These are phyloP conservation scores for Stenogyne calaminthoides DNA, from an alignment of 305 asterid genomes.

Conservation along the genomic window DNA sequence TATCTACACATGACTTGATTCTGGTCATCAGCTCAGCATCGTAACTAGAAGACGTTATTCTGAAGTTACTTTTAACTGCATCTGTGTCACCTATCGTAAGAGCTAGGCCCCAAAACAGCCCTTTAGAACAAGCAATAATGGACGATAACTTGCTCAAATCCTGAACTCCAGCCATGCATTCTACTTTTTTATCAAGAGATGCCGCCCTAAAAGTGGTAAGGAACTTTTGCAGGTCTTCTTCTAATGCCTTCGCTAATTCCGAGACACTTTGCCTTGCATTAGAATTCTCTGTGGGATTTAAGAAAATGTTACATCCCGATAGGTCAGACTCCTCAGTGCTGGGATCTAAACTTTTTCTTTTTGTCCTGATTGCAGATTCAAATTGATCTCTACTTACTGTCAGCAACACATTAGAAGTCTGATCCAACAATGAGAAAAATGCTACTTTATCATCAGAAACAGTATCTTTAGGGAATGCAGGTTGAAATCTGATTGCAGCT, in stretches of 20 bases:
- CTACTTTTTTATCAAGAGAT: conserved; percentile 37
- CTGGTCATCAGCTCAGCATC: conserved; percentile 45
- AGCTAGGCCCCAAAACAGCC: conserved; percentile 74
- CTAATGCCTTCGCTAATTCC: conserved; percentile 52
- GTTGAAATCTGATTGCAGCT: conserved; percentile 51
- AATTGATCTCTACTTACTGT: conserved; percentile 52
- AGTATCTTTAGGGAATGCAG: conserved; percentile 47
- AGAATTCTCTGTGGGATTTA: conserved; percentile 33
- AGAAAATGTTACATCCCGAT: conserved; percentile 31
- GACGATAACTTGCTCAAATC: conserved; percentile 58
- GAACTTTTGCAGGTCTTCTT: conserved; percentile 45
- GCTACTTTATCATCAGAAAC: conserved; percentile 46
- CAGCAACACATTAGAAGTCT: conserved; percentile 62
- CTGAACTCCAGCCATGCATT: conserved; percentile 37
- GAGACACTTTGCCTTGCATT: conserved; percentile 48
- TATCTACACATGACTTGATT: conserved; percentile 45
- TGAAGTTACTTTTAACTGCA: conserved; percentile 36
- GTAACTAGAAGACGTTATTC: conserved; percentile 39
- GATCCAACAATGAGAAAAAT: conserved; percentile 60
- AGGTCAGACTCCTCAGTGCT: conserved; percentile 35
- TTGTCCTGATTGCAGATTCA: conserved; percentile 38
- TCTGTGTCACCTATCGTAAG: conserved; percentile 44
- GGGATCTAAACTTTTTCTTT: conserved; percentile 37
- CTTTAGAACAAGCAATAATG: conserved; percentile 65
- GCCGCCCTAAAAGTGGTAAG: conserved; percentile 37